A percentile compares a stretch with the other conserved stretches of the same genome.
These are phyloP conservation scores for Collybiopsis luxurians DNA, from an alignment of 768 basidiomycete species.

Conservation along the genomic window DNA sequence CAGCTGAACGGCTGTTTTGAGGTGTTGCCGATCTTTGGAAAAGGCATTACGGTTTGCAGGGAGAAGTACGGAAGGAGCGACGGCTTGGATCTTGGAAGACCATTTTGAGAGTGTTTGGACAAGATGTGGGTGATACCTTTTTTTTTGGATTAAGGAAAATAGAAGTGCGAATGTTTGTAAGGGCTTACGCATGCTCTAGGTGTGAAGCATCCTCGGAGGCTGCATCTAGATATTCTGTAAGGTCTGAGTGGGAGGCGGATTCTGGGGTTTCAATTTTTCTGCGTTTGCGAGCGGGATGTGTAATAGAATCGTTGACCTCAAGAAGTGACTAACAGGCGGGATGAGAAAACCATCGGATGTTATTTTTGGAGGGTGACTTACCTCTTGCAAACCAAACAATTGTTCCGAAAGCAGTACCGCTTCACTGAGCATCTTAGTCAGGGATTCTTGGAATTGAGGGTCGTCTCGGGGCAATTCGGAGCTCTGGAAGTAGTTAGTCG, in stretches of 20 bases:
- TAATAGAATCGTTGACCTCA: slow-evolving; percentile 42
- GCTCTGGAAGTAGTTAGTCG: slow-evolving; percentile 33
- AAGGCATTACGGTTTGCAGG: slow-evolving; percentile 73
- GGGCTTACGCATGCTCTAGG: slow-evolving; percentile 53
- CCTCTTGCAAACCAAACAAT: slow-evolving; percentile 67
- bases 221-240: slow-evolving; percentile 36
- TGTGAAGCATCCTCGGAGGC: slow-evolving; percentile 38
- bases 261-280: slow-evolving; percentile 35
- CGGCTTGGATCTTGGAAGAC: slow-evolving; percentile 94
- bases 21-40: slow-evolving; percentile 50
- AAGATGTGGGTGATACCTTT: slow-evolving; percentile 65
- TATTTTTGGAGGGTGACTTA: slow-evolving; percentile 20
- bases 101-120: slow-evolving; percentile 86
- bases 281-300: slow-evolving; percentile 56
- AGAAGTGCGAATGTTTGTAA: background rate
- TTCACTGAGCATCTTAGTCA: slow-evolving; percentile 58
- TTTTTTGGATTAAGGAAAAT: slow-evolving; percentile 5
- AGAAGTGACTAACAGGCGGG: slow-evolving; percentile 42
- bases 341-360: slow-evolving; percentile 10
- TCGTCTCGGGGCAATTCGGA: slow-evolving; percentile 4
- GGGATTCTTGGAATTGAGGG: slow-evolving; percentile 39
- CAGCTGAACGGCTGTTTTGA: slow-evolving; percentile 68
- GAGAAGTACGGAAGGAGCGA: slow-evolving; percentile 73
- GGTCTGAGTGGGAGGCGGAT: slow-evolving; percentile 21
- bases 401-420: slow-evolving; percentile 62